These are phyloP conservation scores for Paspalum notatum DNA, from an alignment of 176 grass and related monocot genomes.

Conservation along the genomic window DNA sequence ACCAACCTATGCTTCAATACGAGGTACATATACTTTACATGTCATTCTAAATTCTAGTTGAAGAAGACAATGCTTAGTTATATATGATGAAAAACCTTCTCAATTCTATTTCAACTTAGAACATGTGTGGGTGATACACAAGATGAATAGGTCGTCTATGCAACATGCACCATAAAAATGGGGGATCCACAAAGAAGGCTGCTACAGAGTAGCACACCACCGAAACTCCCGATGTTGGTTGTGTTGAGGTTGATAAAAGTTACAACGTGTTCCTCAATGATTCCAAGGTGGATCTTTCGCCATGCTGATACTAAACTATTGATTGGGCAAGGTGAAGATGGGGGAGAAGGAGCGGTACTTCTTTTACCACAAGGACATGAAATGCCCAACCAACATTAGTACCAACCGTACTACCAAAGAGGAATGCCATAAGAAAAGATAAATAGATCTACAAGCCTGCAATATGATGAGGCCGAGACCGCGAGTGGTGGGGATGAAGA, in stretches of 20 bases:
- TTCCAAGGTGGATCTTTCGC: no score
- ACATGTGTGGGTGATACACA: no score
- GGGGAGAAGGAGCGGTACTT: conserved; percentile 80
- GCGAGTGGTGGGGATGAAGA: conserved; percentile 71
- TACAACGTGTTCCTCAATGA: no score
- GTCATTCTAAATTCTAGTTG: no score
- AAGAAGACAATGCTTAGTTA: no score
- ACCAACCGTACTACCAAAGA: conserved; percentile 72
- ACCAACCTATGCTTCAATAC: conserved; percentile 13
- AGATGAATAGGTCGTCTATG: conserved; percentile 46
- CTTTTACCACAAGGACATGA: conserved; percentile 65
- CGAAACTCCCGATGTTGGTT: no score
- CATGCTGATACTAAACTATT: background rate
- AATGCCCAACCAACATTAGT: no score
- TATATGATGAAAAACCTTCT: background rate
- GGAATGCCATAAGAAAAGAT: conserved; percentile 87
- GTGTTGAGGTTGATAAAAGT: no score
- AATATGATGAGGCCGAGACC: background rate
- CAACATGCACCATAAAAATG: no score
- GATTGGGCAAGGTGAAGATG: conserved; percentile 67
- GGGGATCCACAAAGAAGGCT: no score
- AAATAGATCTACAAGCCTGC: conserved; percentile 57
- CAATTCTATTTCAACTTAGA: background rate
- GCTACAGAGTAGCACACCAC: no score
- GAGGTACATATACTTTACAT: conserved; percentile 18